These are phyloP conservation scores for Aegle marmelos DNA, from an alignment of 345 rosid species.

Conservation along the genomic window DNA sequence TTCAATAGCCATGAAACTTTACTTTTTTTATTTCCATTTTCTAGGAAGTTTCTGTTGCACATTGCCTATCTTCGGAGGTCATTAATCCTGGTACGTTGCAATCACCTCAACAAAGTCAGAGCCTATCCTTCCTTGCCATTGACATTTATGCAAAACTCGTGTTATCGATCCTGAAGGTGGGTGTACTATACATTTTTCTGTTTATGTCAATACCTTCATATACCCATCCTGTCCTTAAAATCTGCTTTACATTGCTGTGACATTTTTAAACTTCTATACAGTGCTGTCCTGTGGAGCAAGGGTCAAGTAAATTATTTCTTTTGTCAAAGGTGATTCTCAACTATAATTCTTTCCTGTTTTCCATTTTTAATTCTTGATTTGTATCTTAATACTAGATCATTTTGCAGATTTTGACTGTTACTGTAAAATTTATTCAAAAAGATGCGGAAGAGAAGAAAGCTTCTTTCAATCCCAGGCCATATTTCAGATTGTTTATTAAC, in stretches of 20 bases:
- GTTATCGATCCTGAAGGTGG: conserved; percentile 53
- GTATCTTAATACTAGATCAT: conserved; percentile 15
- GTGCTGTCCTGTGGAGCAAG: conserved; percentile 70
- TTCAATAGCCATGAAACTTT: background rate
- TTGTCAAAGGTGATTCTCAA: conserved; percentile 57
- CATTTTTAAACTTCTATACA: conserved; percentile 15
- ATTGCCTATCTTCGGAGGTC: conserved; percentile 76
- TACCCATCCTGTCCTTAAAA: background rate
- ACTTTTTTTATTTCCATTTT: conserved; percentile 7
- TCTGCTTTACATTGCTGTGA: background rate
- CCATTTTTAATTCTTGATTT: background rate
- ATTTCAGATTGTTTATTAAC: conserved; percentile 73
- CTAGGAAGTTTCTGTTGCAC: conserved; percentile 82
- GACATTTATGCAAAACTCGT: conserved; percentile 89
- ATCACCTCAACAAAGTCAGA: conserved; percentile 66
- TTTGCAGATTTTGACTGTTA: conserved; percentile 64
- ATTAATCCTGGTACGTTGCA: conserved; percentile 55
- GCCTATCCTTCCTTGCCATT: conserved; percentile 73
- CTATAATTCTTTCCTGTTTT: background rate
- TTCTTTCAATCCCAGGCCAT: conserved; percentile 62
- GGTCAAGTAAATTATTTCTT: conserved; percentile 59
- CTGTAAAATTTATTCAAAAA: conserved; percentile 73
- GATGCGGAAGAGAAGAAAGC: conserved; percentile 84
- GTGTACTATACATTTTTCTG: background rate
- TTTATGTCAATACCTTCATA: background rate